Evolutionary conservation across 225 moss, liverwort and hornwort species (phyloP).

Genomic region (Pseudoscleropodium purum): DNA sequence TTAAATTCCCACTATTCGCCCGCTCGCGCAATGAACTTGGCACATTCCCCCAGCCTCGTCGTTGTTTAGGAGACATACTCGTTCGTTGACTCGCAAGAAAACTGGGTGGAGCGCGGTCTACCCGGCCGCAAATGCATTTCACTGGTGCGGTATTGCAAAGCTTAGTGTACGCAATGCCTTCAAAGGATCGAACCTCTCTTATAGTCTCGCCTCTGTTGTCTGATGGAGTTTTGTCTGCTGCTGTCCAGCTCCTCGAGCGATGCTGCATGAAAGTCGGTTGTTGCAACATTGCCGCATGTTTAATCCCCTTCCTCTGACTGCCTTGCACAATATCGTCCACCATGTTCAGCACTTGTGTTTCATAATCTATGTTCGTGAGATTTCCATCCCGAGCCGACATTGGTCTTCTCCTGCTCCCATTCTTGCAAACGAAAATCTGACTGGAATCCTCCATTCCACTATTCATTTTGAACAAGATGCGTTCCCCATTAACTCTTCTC

Average conservation of each 20-base stretch:
- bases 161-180: background rate
- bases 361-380: conserved; percentile 2
- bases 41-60: background rate
- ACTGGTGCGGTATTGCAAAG: background rate
- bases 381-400: conserved; percentile 1
- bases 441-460: background rate
- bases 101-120: background rate
- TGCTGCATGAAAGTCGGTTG: conserved; percentile 18
- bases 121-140: conserved; percentile 13
- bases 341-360: conserved; percentile 11
- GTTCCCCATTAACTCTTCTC: background rate
- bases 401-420: background rate
- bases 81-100: background rate
- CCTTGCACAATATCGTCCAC: conserved; percentile 7
- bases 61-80: background rate
- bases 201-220: background rate
- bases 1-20: background rate
- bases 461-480: background rate
- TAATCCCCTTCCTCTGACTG: conserved; percentile 6
- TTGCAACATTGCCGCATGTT: conserved; percentile 1
- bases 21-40: background rate
- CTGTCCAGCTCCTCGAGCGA: conserved; percentile 14
- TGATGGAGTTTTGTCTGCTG: background rate
- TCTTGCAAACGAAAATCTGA: background rate
- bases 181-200: background rate